phyloP scores from a whole-genome alignment of 257 asterid species.

The Salvia rosmarinus region DNA sequence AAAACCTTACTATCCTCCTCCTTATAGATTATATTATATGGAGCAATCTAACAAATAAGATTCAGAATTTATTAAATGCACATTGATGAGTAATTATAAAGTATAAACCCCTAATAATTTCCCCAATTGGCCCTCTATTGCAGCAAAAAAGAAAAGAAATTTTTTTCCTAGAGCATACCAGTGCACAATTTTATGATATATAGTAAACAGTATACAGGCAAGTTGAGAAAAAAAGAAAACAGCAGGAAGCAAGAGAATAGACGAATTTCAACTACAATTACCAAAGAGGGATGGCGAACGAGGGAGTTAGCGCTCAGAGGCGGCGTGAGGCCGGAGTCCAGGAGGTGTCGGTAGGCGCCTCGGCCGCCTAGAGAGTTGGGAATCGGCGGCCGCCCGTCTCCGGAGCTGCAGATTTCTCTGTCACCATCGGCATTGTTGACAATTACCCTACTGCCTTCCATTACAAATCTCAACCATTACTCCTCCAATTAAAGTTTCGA shows the following conservation, averaged over 20 bases:
- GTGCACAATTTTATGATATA: too few species aligned
- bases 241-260: neutral
- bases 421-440: conserved; percentile 47
- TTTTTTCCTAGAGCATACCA: too few species aligned
- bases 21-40: neutral
- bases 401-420: conserved; percentile 53
- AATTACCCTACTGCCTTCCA: conserved; percentile 77
- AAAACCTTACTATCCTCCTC: conserved; percentile 11
- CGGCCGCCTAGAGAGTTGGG: conserved; percentile 54
- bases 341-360: conserved; percentile 47
- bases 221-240: neutral
- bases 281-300: conserved; percentile 76
- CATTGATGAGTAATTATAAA: neutral
- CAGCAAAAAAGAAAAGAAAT: too few species aligned
- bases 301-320: conserved; percentile 53
- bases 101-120: conserved; percentile 4
- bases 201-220: neutral
- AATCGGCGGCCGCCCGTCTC: conserved; percentile 74
- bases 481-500: conserved; percentile 32
- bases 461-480: conserved; percentile 70
- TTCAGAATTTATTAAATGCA: neutral
- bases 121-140: neutral
- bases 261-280: conserved; percentile 22
- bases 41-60: conserved; percentile 19
- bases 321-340: conserved; percentile 45